Conservation (phyloP, 495 filamentous ascomycete species). For the Cercophora newfieldiana region DNA sequence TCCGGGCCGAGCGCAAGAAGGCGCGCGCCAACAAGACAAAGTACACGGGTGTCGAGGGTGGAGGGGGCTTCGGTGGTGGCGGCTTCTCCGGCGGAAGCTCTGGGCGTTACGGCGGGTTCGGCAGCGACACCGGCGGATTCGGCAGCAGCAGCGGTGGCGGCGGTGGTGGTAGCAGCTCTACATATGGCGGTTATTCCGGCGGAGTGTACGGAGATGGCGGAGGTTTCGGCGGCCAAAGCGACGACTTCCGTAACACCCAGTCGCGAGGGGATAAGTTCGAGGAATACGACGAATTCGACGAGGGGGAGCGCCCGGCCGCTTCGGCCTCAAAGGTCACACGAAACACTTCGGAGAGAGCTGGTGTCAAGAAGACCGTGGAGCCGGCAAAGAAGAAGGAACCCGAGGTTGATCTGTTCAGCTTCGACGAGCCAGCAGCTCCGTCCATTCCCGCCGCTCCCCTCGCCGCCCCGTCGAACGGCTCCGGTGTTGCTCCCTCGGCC, state of each 20-base stretch:
- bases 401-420: slow-evolving; percentile 84
- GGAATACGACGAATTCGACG: slow-evolving; percentile 95
- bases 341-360: slow-evolving; percentile 37
- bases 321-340: slow-evolving; percentile 45
- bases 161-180: slow-evolving; percentile 62
- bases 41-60: slow-evolving; percentile 91
- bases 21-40: slow-evolving; percentile 86
- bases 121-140: slow-evolving; percentile 64
- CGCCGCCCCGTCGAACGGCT: slow-evolving; percentile 46
- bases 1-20: slow-evolving; percentile 93
- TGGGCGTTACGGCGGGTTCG: slow-evolving; percentile 84
- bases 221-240: slow-evolving; percentile 69
- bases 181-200: slow-evolving; percentile 82
- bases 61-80: slow-evolving; percentile 54
- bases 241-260: slow-evolving; percentile 62
- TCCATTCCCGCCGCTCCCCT: slow-evolving; percentile 49
- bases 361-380: slow-evolving; percentile 56
- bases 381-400: slow-evolving; percentile 77
- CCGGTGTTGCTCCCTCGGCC: slow-evolving; percentile 57
- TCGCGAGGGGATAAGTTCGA: slow-evolving; percentile 75
- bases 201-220: slow-evolving; percentile 93
- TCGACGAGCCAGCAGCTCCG: slow-evolving; percentile 63
- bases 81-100: slow-evolving; percentile 54
- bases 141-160: slow-evolving; percentile 39
- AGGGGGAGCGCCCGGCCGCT: slow-evolving; percentile 56